phyloP scores from a whole-genome alignment of 1,284 basidiomycete genomes.

The Uromyces viciae-fabae region DNA sequence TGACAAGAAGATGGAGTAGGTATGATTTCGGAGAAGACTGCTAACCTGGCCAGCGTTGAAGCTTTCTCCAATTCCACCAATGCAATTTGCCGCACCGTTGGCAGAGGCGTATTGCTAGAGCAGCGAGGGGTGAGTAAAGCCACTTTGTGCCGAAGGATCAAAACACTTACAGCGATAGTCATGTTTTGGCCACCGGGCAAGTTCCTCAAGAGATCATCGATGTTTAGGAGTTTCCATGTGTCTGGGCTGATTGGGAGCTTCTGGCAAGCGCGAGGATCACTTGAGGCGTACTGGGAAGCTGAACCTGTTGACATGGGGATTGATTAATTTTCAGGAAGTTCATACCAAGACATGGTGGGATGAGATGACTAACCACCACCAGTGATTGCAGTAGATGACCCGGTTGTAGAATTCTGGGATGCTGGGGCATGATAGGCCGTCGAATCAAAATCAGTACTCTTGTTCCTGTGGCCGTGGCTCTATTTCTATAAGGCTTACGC shows the following conservation, averaged over 20 bases:
- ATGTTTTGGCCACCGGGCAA: slow-evolving; percentile 18
- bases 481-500: not conserved
- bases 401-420: not conserved
- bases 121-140: not conserved
- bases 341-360: not conserved
- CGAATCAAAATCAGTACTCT: not conserved
- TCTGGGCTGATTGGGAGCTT: slow-evolving; percentile 34
- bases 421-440: not conserved
- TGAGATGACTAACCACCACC: not conserved
- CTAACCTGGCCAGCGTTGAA: slow-evolving; percentile 37
- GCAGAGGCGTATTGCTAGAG: slow-evolving; percentile 40
- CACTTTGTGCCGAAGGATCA: not conserved
- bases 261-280: not conserved
- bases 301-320: too few relatives aligned
- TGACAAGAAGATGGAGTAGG: not conserved
- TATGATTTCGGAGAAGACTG: not conserved
- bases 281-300: not conserved
- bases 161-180: slow-evolving; percentile 26
- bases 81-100: slow-evolving; percentile 23
- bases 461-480: not conserved
- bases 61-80: slow-evolving; percentile 33
- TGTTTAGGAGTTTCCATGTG: slow-evolving; percentile 29
- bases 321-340: not conserved
- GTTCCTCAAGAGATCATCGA: slow-evolving; percentile 21
- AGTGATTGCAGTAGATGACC: not conserved